phyloP scores from a whole-genome alignment of 2,329 filamentous ascomycete genomes.

The Orbilia javanica region DNA sequence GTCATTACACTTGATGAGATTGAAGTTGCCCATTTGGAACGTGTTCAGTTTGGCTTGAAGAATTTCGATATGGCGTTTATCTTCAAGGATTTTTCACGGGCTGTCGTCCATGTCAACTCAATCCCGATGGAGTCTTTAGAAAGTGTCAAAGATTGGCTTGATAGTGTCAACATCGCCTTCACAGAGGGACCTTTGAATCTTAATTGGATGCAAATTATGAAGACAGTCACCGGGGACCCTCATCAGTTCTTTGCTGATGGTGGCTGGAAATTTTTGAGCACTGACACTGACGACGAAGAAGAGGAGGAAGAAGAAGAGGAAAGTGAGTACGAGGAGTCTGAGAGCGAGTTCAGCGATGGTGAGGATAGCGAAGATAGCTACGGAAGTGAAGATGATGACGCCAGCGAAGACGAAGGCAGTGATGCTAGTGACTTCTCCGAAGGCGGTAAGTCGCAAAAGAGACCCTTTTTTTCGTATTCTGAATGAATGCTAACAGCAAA shows the following conservation, averaged over 20 bases:
- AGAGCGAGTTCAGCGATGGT: constrained; percentile 81
- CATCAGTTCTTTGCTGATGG: constrained; percentile 96
- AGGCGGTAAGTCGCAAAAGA: constrained; percentile 66
- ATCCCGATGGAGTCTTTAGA: constrained; percentile 96
- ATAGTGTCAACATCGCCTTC: constrained; percentile 93
- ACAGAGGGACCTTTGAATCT: constrained; percentile 95
- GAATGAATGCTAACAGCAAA: constrained; percentile 5
- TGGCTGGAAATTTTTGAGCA: constrained; percentile 91
- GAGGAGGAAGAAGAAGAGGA: constrained; percentile 84
- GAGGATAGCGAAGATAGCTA: constrained; percentile 84
- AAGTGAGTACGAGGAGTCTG: constrained; percentile 89
- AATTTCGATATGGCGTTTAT: constrained; percentile 99
- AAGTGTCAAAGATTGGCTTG: constrained; percentile 96
- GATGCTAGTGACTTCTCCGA: constrained; percentile 80
- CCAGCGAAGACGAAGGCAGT: constrained; percentile 76
- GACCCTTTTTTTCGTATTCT: background rate
- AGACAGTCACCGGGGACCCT: constrained; percentile 93
- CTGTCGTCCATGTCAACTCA: constrained; percentile 95
- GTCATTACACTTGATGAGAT: constrained; percentile 96
- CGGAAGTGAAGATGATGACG: constrained; percentile 91
- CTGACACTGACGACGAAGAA: constrained; percentile 87
- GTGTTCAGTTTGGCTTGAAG: constrained; percentile 94
- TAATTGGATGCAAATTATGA: constrained; percentile 99
- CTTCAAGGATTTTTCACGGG: constrained; percentile 94
- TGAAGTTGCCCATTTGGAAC: constrained; percentile 94